Conservation (phyloP, 257 asterid species). For the Pogostemon cablin region DNA sequence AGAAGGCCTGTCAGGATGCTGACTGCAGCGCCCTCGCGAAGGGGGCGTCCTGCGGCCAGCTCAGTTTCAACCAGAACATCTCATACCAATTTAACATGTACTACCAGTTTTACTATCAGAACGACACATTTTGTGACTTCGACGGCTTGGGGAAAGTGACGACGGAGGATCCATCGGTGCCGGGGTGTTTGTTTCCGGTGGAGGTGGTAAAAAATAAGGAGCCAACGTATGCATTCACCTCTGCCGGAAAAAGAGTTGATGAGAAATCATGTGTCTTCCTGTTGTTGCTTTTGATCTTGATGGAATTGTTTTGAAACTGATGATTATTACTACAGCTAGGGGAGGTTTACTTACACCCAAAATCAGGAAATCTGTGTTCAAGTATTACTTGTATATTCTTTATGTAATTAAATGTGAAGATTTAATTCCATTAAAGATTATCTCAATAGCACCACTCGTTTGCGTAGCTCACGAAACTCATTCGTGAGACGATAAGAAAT, state of each 20-base stretch:
- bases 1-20: neutral
- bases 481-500: too few species aligned
- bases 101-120: constrained; percentile 33
- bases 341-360: neutral
- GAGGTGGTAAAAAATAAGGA: constrained; percentile 33
- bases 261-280: neutral
- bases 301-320: neutral
- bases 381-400: neutral
- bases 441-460: too few species aligned
- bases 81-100: constrained; percentile 44
- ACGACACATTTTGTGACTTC: constrained; percentile 24
- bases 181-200: constrained; percentile 42
- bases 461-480: too few species aligned
- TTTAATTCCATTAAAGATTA: too few species aligned
- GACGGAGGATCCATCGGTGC: constrained; percentile 34
- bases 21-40: constrained; percentile 41
- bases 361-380: neutral
- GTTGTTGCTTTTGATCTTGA: neutral
- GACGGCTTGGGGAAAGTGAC: constrained; percentile 36
- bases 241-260: neutral
- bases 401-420: neutral
- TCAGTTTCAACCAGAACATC: neutral
- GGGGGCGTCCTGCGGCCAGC: constrained; percentile 38
- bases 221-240: neutral
- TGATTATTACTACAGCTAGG: neutral